Evolutionary conservation across 2,329 filamentous ascomycete genomes (phyloP), one percentile per base, ranked within the genome.

Genomic region (Mycosphaerella sp.): DNA sequence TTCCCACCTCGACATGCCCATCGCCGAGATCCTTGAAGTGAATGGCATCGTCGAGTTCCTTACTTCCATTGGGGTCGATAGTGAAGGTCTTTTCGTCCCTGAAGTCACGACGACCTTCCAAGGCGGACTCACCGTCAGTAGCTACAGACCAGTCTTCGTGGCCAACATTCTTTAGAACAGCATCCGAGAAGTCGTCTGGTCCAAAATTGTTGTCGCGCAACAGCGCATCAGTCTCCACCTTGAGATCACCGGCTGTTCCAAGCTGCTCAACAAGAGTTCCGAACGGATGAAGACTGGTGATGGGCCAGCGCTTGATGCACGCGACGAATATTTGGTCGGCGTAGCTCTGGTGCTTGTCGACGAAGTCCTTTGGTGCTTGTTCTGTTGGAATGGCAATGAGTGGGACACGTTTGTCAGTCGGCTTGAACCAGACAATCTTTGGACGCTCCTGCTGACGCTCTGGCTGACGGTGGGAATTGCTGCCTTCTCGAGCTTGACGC

Each of bases 351-450:
- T 98, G 93, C 73, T 93, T 95, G 77, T 98, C 93, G 29, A 98
- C 93, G 66, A 98, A 98, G 74, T 97, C 93, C 36, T 90, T 86
- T 17, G 93, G 93, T 7, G 93, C 93, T 74, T 98, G 93, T 72
- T 98, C 93, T 2, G 93, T 98, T 1, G 93, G 93, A 61, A 98
- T 98, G 51, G 93, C 93, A 72, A 98, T 98, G 62, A 98, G 79
- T 47, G 93, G 93, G 45, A 98, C 93, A 68, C 93, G 89, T 81
- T 98, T 97, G 75, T 98, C 93, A 1, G 93, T 98, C 55, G 93
- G 93, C 79, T 98, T 98, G 78, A 98, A 98, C 93, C 93, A 98
- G 41, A 98, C 93, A 74, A 98, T 98, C 83, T 98, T 98, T 59
- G 93, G 93, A 75, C 96, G 96, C 61, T 98, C 93, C 70, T 95